These are phyloP conservation scores for Zygosaccharomyces pseudobailii DNA, from an alignment of 1,139 yeast genomes.

Conservation along the genomic window DNA sequence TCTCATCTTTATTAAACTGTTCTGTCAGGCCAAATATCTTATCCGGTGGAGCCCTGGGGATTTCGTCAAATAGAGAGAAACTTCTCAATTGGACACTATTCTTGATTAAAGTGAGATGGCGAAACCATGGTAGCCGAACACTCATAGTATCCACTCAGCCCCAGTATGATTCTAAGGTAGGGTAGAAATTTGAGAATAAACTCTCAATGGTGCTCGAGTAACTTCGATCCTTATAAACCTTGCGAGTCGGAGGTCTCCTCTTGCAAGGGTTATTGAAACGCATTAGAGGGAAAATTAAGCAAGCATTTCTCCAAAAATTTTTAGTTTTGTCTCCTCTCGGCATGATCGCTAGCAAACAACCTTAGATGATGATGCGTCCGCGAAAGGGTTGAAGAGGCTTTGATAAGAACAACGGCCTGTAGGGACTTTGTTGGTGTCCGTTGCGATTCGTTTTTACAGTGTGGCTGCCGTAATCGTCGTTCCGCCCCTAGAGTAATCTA, in stretches of 20 bases:
- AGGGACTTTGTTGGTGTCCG: not conserved
- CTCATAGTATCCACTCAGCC: not conserved
- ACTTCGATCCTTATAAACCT: not conserved
- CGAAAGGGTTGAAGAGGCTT: not conserved
- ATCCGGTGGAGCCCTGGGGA: constrained; percentile 58
- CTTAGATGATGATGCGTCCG: not conserved
- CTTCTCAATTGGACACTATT: not conserved
- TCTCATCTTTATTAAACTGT: constrained; percentile 50
- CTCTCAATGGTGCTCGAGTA: not conserved
- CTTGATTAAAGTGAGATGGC: not conserved
- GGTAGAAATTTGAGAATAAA: not conserved
- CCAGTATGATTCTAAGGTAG: too few species aligned
- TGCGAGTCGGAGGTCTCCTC: not conserved
- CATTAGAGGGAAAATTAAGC: not conserved
- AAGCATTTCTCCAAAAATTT: not conserved
- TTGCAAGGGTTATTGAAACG: not conserved
- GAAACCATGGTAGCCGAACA: not conserved
- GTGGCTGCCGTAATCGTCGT: not conserved
- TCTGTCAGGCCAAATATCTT: constrained; percentile 66
- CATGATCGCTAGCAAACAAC: not conserved
- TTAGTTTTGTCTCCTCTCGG: not conserved
- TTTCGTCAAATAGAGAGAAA: constrained; percentile 12
- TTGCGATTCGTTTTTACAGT: not conserved
- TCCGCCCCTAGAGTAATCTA: not conserved
- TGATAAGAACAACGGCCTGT: not conserved